Base-by-base conservation (phyloP, 306 rosid species). In the Fragaria ananassa region DNA sequence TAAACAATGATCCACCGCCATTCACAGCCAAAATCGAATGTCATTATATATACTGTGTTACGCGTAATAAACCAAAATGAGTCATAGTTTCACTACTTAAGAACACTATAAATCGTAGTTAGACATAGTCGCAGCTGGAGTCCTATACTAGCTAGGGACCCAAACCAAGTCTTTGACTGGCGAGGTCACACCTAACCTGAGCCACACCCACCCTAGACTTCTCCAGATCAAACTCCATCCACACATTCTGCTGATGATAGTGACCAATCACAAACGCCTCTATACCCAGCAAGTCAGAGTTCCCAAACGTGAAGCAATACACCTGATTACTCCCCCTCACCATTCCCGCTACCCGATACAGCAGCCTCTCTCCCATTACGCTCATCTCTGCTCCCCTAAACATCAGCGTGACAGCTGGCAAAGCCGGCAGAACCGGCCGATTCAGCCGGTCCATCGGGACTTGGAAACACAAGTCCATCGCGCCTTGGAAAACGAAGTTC, bases 211-310 rank as follows among this genome's bases (percentile, higher is more conserved):
- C 85, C 72, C 98, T 85, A 3, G 92, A 88, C 47, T 84, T 91
- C 47, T 41, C 92, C 78, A 91, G 50, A 74, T 93, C 98, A 67
- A 91, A 93, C 76, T 93, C 98, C 93, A 91, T 87, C 98, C 98
- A 93, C 87, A 93, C 79, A 72, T 93, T 91, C 56, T 89, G 96
- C 75, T 93, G 98, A 51, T 93, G 98, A 77, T 93, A 86, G 54
- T 93, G 91, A 0, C 97, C 98, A 72, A 93, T 89, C 68, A 93
- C 86, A 15, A 78, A 91, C 2, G 97, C 93, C 46, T 91, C 97
- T 13, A 88, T 70, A 0, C 97, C 97, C 73, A 89, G 54, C 74
- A 93, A 63, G 42, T 93, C 97, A 1, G 97, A 89, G 51, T 87
- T 93, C 69, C 98, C 98, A 67, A 89, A 93, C 21, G 97, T 93